Base-by-base conservation (phyloP, 2,329 filamentous ascomycete species). In the Lasiodiplodia sp. region DNA sequence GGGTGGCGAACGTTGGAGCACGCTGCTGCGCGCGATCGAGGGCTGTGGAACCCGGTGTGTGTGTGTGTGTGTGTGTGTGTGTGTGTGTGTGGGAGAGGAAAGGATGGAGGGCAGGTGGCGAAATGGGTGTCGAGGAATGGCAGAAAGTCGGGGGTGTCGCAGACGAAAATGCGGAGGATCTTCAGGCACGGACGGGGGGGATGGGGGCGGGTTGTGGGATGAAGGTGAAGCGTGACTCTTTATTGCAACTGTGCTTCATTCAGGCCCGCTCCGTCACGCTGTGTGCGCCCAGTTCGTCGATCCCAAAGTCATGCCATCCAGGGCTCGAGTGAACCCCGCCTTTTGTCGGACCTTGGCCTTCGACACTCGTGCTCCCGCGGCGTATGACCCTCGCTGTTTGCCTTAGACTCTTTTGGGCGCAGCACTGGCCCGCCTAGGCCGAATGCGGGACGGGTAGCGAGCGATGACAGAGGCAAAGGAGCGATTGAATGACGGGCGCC, bases 141-240 rank as follows among this genome's bases (percentile, higher is more conserved):
- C 21, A 3, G 21, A n/a, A 28, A 53, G 51, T 10, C 10, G 21
- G 7, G 21, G 16, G 23, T 53, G 51, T 53, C 51, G 51, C 51
- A 53, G 51, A 16, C 10, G 28, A 38, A 18, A 38, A 49, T 47
- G 57, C 57, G 57, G 57, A 62, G 57, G 57, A 62, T 62, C 57
- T 62, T 47, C 57, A 62, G 57, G 57, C 44, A 62, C 57, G 40
- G 55, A 18, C 14, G 21, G 38, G 57, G 57, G 57, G 57, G 16
- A 18, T 16, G 11, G 12, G 28, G 31, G 53, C 25, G 53, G 49
- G 49, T 16, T 14, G 28, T 31, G 18, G 28, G 28, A 28, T 28
- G 7, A 18, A n/a, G 53, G 31, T 10, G 34, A 37, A 11, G 28
- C 28, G 53, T 57, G 53, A 23, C 53, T 57, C 16, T 38, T 37